Evolutionary conservation across 192 early-diverging fungal species (phyloP), one percentile per base, ranked within the genome.

Genomic region (Backusella australiensis): DNA sequence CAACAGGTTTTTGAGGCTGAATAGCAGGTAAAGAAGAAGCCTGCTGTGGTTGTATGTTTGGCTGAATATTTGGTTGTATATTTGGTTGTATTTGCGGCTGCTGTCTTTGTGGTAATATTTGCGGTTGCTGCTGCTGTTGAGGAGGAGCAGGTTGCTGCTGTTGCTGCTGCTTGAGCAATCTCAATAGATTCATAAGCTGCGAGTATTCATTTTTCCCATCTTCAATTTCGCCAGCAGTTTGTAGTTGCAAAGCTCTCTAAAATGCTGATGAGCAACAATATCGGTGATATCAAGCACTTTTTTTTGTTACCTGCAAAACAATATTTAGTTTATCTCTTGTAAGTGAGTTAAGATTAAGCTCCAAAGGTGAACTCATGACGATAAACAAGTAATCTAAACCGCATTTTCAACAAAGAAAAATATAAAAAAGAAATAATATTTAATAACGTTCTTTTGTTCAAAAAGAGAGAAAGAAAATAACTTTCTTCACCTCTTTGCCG

Each of bases 141-240:
- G 26, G 34, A 36, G 65, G 75, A 42, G 56, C 67, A 32, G 53
- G 73, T 11, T 67, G 74, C n/a, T 76, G 81, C 17, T 81, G 85
- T 32, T 77, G 76, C 8, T 72, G 71, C 42, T 77, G 80, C 53
- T 77, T 59, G 4, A 81, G 35, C 32, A 74, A 63, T 35, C 90
- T 82, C 36, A 94, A 71, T 29, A 90, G 69, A 12, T 79, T 76
- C 82, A 95, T 83, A 15, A 94, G 78, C 69, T 89, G 85, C 34
- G 93, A 92, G 71, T 87, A 92, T 79, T 95, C 93, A 19, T 87
- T 87, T 69, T 89, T 90, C 73, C 89, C 92, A 46, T 88, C 86
- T 84, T 97, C 94, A 14, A 89, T 94, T 34, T 90, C 89, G 17
- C 94, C 94, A 71, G 53, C 63, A 21, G 68, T 69, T 44, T 82